Base-by-base conservation (phyloP, 805 yeast genomes). In the Suhomyces tanzawaensis region DNA sequence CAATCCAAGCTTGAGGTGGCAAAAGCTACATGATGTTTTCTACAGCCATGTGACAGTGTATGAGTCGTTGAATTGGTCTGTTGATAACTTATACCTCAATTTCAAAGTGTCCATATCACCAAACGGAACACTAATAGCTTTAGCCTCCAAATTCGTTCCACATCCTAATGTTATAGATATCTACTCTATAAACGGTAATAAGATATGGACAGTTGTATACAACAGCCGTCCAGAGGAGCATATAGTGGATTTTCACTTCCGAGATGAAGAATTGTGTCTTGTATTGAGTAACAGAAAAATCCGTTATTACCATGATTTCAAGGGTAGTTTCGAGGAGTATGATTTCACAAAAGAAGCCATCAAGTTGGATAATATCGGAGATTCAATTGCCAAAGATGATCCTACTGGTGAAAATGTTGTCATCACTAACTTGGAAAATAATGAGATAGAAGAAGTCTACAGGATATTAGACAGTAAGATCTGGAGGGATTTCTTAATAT, bases 11-110 rank as follows among this genome's bases (percentile, higher is more conserved):
- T 53, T 71, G 44, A 74, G 73, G 30, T 89, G 97, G 97, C 95
- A 88, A 57, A 74, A 82, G 46, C 71, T 89, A 14, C 80, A 77
- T 37, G 78, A 79, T 57, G 82, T 78, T 7, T 86, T 76, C 56
- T 89, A 87, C 48, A 67, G 84, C 39, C 69, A 73, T 13, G 60
- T 81, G 38, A 72, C 77, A 14, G 81, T 85, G 39, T 81, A 76
- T 51, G 71, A 66, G 4, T 37, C 64, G 1, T 53, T 79, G 49
- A 60, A 70, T 37, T 80, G 85, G 85, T 58, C 69, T 13, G 52
- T 65, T 13, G 64, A 66, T 13, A 62, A 64, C 35, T 47, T 66
- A 9, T 48, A 55, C 36, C 35, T 54, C 12, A 70, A 76, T 38
- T 71, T 64, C 45, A 51, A 60, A 9, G 76, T 80, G 4, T 64